Evolutionary conservation across 2,329 filamentous ascomycete species (phyloP).

Genomic region (Sarocladium oryzae): DNA sequence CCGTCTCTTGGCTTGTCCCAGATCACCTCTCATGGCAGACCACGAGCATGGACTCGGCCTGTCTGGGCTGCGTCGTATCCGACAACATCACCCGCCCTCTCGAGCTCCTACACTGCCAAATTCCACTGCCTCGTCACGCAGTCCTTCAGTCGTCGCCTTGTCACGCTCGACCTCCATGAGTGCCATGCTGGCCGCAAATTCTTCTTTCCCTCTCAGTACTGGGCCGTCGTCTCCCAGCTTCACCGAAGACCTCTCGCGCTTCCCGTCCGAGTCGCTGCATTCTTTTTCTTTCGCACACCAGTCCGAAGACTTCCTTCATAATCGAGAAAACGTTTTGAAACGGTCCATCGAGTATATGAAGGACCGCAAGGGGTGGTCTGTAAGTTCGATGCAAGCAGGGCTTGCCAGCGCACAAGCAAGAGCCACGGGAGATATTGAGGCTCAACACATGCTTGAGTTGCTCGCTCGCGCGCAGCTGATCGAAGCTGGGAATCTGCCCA

Average conservation of each 20-base stretch:
- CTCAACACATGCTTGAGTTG: conserved; percentile 86
- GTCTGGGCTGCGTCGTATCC: conserved; percentile 86
- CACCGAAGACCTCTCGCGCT: conserved; percentile 82
- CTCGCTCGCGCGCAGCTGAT: conserved; percentile 76
- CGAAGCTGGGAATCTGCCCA: conserved; percentile 56
- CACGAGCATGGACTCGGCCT: conserved; percentile 82
- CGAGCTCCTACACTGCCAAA: conserved; percentile 57
- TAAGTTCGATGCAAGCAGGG: conserved; percentile 58
- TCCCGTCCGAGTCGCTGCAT: conserved; percentile 92
- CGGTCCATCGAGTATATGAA: conserved; percentile 95
- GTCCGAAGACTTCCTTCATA: conserved; percentile 86
- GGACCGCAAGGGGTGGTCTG: conserved; percentile 77
- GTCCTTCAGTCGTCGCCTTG: conserved; percentile 47
- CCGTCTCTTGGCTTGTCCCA: conserved; percentile 29
- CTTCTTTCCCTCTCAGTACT: conserved; percentile 48
- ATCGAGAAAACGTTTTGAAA: conserved; percentile 86
- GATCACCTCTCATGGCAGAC: conserved; percentile 75
- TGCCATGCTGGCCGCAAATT: conserved; percentile 53
- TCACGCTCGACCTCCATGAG: conserved; percentile 67
- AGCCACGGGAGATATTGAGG: conserved; percentile 73
- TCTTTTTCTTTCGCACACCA: conserved; percentile 98
- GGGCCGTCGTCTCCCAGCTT: conserved; percentile 68
- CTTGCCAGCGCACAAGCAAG: conserved; percentile 80
- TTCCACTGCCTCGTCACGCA: conserved; percentile 57
- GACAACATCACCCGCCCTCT: conserved; percentile 66